Evolutionary conservation across 1,284 basidiomycete species (phyloP), one percentile per base, ranked within the genome.

Genomic region (Ustilago loliicola): DNA sequence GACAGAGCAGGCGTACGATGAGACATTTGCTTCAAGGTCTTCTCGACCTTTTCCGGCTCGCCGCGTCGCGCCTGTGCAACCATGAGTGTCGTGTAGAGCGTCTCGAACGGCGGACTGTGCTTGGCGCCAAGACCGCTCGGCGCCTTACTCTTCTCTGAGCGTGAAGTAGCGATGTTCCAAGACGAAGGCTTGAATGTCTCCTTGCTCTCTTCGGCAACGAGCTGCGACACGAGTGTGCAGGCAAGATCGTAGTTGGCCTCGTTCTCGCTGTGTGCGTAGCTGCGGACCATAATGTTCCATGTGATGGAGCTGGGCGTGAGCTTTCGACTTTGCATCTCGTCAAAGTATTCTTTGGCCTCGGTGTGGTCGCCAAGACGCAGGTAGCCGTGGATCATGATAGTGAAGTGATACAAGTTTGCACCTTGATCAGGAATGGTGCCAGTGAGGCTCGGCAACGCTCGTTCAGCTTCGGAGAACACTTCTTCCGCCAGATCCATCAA

Each of bases 371-470:
- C 90, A 0, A 83, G 77, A 21, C 91, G 91, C 52, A 97, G 88
- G 83, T 92, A 92, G 1, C 92, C 94, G 21, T 91, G 89, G 88
- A 98, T 92, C 78, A 98, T 88, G 84, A 94, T 92, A n/a, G 94
- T 94, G 75, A 94, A 90, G 56, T 92, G 89, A 82, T 91, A 92
- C 23, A 87, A 81, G 64, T 88, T 87, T 1, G 88, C 81, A 21
- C 82, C 83, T 13, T 79, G 72, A 11, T 72, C 77, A 8, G 42
- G 15, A 13, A 32, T 57, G 17, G 8, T n/a, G 25, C 70, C 75
- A 9, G 56, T 40, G 23, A 64, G 21, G 10, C 58, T 32, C 1
- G 66, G 66, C 48, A 85, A 54, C 19, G 51, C 47, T 10, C 38
- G 13, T 19, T 86, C 84, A 6, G 78, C 74, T 48, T 78, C 65